A percentile compares a stretch with the other conserved stretches of the same genome.
phyloP scores from a whole-genome alignment of 805 yeast genomes.

The Cyberlindnera misumaiensis region DNA sequence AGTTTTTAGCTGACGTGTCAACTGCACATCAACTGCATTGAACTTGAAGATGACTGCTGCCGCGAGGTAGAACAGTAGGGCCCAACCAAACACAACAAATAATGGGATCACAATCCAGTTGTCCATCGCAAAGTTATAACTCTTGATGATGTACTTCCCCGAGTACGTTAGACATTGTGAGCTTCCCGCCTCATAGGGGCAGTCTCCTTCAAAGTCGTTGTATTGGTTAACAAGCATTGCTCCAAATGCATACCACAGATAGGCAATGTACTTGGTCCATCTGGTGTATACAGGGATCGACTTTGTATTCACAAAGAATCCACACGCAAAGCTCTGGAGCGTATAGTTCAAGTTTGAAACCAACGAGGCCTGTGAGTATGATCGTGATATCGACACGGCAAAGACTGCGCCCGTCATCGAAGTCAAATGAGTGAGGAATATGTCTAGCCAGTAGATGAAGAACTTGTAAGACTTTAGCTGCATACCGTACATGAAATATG shows the following conservation, averaged over 20 bases:
- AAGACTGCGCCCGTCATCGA: conserved; percentile 52
- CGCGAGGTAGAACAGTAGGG: conserved; percentile 40
- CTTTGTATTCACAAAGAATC: conserved; percentile 67
- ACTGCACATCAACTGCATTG: conserved; percentile 29
- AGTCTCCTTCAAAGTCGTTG: conserved; percentile 53
- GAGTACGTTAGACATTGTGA: conserved; percentile 38
- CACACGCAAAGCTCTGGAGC: conserved; percentile 73
- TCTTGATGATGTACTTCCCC: conserved; percentile 46
- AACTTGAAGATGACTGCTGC: conserved; percentile 44
- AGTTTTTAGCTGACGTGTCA: conserved; percentile 17
- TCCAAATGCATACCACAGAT: conserved; percentile 75
- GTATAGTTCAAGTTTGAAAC: conserved; percentile 22
- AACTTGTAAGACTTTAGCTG: conserved; percentile 40
- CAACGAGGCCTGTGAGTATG: conserved; percentile 20
- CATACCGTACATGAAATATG: conserved; percentile 77
- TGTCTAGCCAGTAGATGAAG: conserved; percentile 55
- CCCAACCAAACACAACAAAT: conserved; percentile 53
- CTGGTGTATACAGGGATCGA: conserved; percentile 79
- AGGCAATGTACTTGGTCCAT: conserved; percentile 76
- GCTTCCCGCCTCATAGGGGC: conserved; percentile 32
- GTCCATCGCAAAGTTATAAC: conserved; percentile 49
- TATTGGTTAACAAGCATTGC: conserved; percentile 60
- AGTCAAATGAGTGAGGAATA: conserved; percentile 48
- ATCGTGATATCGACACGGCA: conserved; percentile 20
- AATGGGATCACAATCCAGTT: conserved; percentile 66